Percentiles rank a stretch among this genome's conserved stretches.
phyloP scores from a whole-genome alignment of 2,329 filamentous ascomycete species.

The Nakataea oryzae region DNA sequence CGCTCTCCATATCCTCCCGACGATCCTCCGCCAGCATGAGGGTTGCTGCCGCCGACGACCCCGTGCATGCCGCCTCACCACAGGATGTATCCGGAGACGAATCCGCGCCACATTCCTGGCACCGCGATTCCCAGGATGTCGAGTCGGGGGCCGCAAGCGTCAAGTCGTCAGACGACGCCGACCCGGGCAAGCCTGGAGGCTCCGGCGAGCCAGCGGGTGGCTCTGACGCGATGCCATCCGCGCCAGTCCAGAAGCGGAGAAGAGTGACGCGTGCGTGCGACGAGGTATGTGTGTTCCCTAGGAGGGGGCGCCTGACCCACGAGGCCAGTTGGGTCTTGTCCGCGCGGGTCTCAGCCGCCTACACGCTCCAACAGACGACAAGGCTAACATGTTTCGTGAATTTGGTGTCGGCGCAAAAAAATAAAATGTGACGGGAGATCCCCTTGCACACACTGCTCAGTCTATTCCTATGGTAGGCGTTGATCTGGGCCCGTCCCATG shows the following conservation, averaged over 20 bases:
- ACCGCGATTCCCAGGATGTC: background rate
- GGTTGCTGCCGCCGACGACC: background rate
- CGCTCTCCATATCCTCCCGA: background rate
- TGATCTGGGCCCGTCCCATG: background rate
- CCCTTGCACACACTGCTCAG: conserved; percentile 89
- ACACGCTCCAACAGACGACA: background rate
- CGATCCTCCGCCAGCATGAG: background rate
- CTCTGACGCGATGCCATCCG: conserved; percentile 20
- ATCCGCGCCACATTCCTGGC: background rate
- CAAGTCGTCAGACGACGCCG: background rate
- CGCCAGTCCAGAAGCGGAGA: conserved; percentile 64
- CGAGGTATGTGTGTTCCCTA: conserved; percentile 26
- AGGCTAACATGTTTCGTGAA: background rate
- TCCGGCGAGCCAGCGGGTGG: conserved; percentile 2
- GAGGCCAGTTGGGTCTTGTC: background rate
- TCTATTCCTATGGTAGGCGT: conserved; percentile 87
- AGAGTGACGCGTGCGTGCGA: conserved; percentile 75
- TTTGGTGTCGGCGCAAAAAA: conserved; percentile 63
- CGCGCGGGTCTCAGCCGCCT: background rate
- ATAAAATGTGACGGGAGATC: conserved; percentile 84
- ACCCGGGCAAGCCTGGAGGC: conserved; percentile 6
- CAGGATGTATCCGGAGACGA: background rate
- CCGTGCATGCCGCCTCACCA: background rate
- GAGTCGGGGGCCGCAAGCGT: background rate
- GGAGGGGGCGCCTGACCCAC: background rate